Base-by-base conservation (phyloP, 2,329 filamentous ascomycete species). In the Fusarium illudens region DNA sequence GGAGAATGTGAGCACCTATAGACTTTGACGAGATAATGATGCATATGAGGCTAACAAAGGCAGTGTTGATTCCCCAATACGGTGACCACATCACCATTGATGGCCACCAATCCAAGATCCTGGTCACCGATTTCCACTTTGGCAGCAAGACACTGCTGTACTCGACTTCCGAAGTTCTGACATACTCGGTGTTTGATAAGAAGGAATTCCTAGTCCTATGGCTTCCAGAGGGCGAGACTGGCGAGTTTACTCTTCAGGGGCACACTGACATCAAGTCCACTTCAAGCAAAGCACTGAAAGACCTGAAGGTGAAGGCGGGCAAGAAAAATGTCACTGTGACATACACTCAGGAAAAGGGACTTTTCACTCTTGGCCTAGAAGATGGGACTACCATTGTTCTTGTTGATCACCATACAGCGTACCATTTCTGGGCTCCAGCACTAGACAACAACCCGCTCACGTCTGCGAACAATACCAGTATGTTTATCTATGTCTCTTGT, bases 81-180 rank as follows among this genome's bases (percentile, higher is more conserved):
- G 81, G 79, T 2, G 79, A 79, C 0, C 72, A 75, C 0, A 83
- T 89, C 44, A 79, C 83, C 6, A 80, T 90, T 37, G 84, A 89
- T 58, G 88, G 88, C 2, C 85, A 88, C 34, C 85, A 89, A 58
- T 84, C 87, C 8, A 89, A 90, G 79, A 85, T 90, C 15, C 74
- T 89, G 4, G 84, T 87, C 0, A 87, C 87, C 0, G 87, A 90
- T 67, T 90, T 89, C 59, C 74, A 66, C 1, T 83, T 89, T 36
- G 87, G 87, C 1, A 73, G 77, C 8, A 79, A 85, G 62, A 83
- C 75, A 0, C 73, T 88, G 0, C 72, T 88, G 0, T 88, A 88
- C 72, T 86, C 84, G 1, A 87, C 86, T 1, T 83, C 84, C 0
- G 86, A 88, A 62, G 79, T 88, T 0, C 71, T 87, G 11, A 87